phyloP scores from a whole-genome alignment of 176 grass and related monocot genomes.

The Elaeis guineensis region DNA sequence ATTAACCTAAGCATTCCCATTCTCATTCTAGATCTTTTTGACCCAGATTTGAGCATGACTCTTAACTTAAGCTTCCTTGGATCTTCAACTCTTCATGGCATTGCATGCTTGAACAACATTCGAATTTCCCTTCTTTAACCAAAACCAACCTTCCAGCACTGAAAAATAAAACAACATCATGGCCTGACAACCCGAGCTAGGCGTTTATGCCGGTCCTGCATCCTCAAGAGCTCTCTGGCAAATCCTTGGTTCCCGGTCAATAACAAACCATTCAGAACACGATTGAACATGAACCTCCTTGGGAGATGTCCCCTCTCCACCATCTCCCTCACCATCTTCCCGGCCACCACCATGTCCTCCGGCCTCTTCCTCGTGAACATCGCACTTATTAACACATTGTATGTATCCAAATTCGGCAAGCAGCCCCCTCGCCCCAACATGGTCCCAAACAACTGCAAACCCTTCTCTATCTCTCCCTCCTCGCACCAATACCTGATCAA shows the following conservation, averaged over 20 bases:
- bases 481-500: constrained; percentile 68
- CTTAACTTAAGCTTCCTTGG: too few relatives aligned
- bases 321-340: constrained; percentile 83
- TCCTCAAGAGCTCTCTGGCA: constrained; percentile 56
- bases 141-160: too few relatives aligned
- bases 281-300: constrained; percentile 89
- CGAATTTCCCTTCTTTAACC: too few relatives aligned
- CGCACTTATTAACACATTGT: constrained; percentile 79
- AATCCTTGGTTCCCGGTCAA: constrained; percentile 78
- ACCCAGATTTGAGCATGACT: too few relatives aligned
- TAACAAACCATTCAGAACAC: constrained; percentile 69
- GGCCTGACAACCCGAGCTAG: constrained; percentile 54
- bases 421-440: constrained; percentile 54
- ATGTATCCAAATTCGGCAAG: constrained; percentile 84
- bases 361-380: constrained; percentile 86
- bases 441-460: constrained; percentile 51
- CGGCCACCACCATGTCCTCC: constrained; percentile 61
- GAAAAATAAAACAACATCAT: constrained; percentile 10
- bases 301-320: constrained; percentile 80
- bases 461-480: constrained; percentile 70
- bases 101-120: too few relatives aligned
- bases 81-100: too few relatives aligned
- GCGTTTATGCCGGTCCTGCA: constrained; percentile 68
- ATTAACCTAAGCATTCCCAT: too few relatives aligned
- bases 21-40: too few relatives aligned